phyloP scores from a whole-genome alignment of 2,329 filamentous ascomycete species.

The Aspergillus sp. region DNA sequence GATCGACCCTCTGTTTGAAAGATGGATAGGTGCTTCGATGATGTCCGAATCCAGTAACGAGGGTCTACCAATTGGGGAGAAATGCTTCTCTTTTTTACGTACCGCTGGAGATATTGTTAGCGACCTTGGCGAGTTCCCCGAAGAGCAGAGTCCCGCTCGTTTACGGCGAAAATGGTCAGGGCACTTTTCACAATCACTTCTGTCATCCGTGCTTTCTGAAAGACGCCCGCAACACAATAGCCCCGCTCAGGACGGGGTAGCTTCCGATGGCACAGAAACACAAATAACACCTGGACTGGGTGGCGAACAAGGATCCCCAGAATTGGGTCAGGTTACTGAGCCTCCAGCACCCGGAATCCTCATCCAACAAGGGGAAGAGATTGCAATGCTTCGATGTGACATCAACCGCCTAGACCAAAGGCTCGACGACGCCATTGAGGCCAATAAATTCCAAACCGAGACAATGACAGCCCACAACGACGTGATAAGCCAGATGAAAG shows the following conservation, averaged over 20 bases:
- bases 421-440: not conserved
- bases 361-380: not conserved
- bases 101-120: conserved; percentile 22
- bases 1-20: conserved; percentile 15
- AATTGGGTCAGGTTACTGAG: no score
- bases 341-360: not conserved
- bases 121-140: conserved; percentile 10
- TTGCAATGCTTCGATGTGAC: not conserved
- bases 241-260: not conserved
- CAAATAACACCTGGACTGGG: not conserved
- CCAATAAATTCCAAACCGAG: conserved; percentile 11
- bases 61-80: conserved; percentile 23
- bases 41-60: conserved; percentile 9
- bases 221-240: not conserved
- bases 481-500: not conserved
- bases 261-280: not conserved
- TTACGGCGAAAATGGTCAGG: not conserved
- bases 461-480: conserved; percentile 2
- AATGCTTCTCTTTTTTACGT: conserved; percentile 27
- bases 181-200: not conserved
- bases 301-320: no score
- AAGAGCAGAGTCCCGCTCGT: not conserved
- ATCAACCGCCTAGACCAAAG: no score
- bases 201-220: not conserved
- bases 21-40: conserved; percentile 25